Base-by-base conservation (phyloP, 2,329 filamentous ascomycete genomes). In the Aphanoascus verrucosus region DNA sequence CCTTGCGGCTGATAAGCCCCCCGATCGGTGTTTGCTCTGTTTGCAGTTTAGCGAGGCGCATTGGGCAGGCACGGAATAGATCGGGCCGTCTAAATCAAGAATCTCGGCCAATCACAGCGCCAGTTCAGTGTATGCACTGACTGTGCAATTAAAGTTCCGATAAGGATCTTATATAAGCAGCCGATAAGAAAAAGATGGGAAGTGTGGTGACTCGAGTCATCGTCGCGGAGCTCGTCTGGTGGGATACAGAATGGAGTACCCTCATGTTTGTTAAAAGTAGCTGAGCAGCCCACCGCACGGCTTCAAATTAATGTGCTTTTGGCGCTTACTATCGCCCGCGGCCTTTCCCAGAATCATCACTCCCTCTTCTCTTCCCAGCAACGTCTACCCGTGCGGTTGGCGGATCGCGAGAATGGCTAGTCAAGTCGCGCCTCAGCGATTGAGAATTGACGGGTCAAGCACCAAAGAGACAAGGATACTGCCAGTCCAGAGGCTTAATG, bases 401-500 rank as follows among this genome's bases (percentile, higher is more conserved):
- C 51, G 23, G 14, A 17, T 34, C 23, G 37, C 43, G 19, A 37
- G 8, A n/a, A 53, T 53, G 51, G 44, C 51, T n/a, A 37, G 12
- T 35, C 12, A 35, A 43, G 37, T 35, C 12, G 12, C 43, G 20
- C 23, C 48, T 20, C 44, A 35, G 15, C 51, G 11, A 8, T 11
- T 48, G 5, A 14, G 14, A 15, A 11, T 37, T 5, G 37, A 47
- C 31, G 35, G n/a, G 14, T n/a, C 44, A 17, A n/a, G 17, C 20
- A 12, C 37, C 34, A 53, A 44, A 42, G 28, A 9, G 6, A 69
- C 70, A 35, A 65, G 67, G 34, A 65, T 72, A 44, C 57, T 69
- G 23, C 64, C 69, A 8, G 69, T 72, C 17, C 64, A 66, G 34
- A 63, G 65, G 51, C 61, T 72, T 23, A 71, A 67, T 59, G 54